Percentiles rank a stretch among this genome's conserved stretches.
Conservation (phyloP, 2,329 filamentous ascomycete genomes). For the Sclerotinia nivalis region DNA sequence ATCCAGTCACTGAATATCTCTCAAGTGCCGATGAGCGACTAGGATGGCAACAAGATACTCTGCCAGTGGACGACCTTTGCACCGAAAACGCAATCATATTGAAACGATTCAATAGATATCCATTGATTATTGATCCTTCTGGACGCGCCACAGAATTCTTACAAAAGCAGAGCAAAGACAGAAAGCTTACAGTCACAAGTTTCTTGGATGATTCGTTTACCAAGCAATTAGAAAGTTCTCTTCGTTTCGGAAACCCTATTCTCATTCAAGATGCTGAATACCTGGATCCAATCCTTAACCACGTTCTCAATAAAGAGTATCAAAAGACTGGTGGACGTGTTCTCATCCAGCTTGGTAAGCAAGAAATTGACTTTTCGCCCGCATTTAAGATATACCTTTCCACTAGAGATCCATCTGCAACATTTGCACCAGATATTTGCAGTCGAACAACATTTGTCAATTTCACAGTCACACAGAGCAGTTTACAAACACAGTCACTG, state of each 20-base stretch:
- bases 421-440: slow-evolving; percentile 95
- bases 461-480: slow-evolving; percentile 98
- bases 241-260: slow-evolving; percentile 97
- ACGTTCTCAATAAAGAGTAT: slow-evolving; percentile 99
- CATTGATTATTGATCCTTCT: slow-evolving; percentile 96
- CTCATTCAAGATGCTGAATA: slow-evolving; percentile 98
- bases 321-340: slow-evolving; percentile 98
- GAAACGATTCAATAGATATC: slow-evolving; percentile 97
- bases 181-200: slow-evolving; percentile 92
- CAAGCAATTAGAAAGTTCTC: slow-evolving; percentile 93
- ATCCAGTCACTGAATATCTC: slow-evolving; percentile 92
- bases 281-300: slow-evolving; percentile 93
- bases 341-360: slow-evolving; percentile 95
- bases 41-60: slow-evolving; percentile 88
- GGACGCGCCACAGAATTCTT: slow-evolving; percentile 93
- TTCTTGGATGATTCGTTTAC: slow-evolving; percentile 98
- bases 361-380: slow-evolving; percentile 98
- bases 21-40: slow-evolving; percentile 95
- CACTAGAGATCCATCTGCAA: slow-evolving; percentile 92
- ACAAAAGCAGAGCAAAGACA: slow-evolving; percentile 90
- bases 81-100: slow-evolving; percentile 98
- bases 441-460: slow-evolving; percentile 99
- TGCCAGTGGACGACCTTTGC: slow-evolving; percentile 95
- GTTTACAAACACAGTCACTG: slow-evolving; percentile 94
- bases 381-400: slow-evolving; percentile 94